A percentile compares a stretch with the other conserved stretches of the same genome.
Conservation (phyloP, 2,329 filamentous ascomycete genomes). For the Cladosporium velox region DNA sequence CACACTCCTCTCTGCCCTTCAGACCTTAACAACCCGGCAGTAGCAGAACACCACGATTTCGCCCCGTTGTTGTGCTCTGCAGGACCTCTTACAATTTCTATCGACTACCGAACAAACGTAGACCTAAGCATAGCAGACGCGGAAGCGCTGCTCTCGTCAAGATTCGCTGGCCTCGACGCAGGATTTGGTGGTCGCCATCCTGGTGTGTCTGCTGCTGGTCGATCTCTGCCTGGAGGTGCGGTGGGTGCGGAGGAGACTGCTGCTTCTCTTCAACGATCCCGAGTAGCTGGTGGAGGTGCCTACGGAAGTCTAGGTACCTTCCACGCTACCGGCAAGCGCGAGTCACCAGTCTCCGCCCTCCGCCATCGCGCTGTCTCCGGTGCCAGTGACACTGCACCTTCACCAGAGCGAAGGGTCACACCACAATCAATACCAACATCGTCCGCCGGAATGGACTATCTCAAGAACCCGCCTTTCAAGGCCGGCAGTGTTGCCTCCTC, state of each 20-base stretch:
- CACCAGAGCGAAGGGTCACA: conserved; percentile 41
- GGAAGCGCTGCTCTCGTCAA: conserved; percentile 85
- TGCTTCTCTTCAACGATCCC: conserved; percentile 25
- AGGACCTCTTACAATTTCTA: conserved; percentile 77
- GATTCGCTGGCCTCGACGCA: conserved; percentile 81
- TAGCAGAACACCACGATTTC: conserved; percentile 75
- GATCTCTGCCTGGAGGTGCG: conserved; percentile 14
- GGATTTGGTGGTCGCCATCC: conserved; percentile 15
- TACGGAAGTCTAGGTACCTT: conserved; percentile 39
- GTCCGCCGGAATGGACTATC: conserved; percentile 63
- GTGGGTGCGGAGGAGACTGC: conserved; percentile 27
- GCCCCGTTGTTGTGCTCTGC: conserved; percentile 83
- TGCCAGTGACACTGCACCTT: conserved; percentile 16
- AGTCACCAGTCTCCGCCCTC: conserved; percentile 34
- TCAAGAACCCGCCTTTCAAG: conserved; percentile 96
- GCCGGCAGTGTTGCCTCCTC: conserved; percentile 92
- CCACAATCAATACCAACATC: conserved; percentile 33
- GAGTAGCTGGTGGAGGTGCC: conserved; percentile 30
- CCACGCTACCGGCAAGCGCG: conserved; percentile 33
- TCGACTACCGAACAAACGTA: conserved; percentile 84
- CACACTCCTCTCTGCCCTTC: conserved; percentile 68
- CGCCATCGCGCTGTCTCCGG: conserved; percentile 28
- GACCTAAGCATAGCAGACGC: conserved; percentile 90
- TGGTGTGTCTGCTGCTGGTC: conserved; percentile 9
- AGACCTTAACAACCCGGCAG: conserved; percentile 47